Evolutionary conservation across 768 basidiomycete species (phyloP), one percentile per base, ranked within the genome.

Genomic region (Leccinellum albellum): DNA sequence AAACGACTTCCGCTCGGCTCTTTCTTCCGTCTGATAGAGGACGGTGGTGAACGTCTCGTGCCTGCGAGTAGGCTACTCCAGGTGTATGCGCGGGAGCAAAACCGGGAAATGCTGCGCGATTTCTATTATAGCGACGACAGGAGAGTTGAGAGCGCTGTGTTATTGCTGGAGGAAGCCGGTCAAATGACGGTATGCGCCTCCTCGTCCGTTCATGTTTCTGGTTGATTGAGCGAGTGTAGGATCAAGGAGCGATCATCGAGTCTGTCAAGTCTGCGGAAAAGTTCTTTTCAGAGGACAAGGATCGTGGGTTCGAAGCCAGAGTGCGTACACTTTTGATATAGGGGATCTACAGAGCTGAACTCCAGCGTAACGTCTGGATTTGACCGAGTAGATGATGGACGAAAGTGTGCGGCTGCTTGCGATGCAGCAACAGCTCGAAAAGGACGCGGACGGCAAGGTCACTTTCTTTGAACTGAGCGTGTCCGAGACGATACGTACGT

Each of bases 61-160:
- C 84, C 82, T n/a, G 93, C 92, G 0, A 85, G 85, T 61, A 85
- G 79, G 57, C 74, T 97, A 4, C 79, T 96, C 46, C 90, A 96
- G 69, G 91, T 95, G 1, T 96, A 95, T 68, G 93, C 91, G 1
- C 77, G 89, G 37, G 91, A 94, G 69, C 93, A 93, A 65, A 90
- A 96, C 68, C 79, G 89, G 51, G 91, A 92, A 61, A 89, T 98
- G 84, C 76, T 98, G 7, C 80, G 94, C 15, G 94, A 99, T 69
- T 98, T 95, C 73, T 98, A 94, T 72, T 99, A 96, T 67, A 96
- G 96, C 33, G 97, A 99, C 65, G 97, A 98, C 73, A 79, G 97
- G 53, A 81, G 95, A 47, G 88, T 92, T 14, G 97, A 98, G 69
- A 96, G 89, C 71, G 97, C 94, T 0, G 81, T 89, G n/a, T 74